phyloP scores from a whole-genome alignment of 2,329 filamentous ascomycete species.

The Scolecobasidium constrictum region DNA sequence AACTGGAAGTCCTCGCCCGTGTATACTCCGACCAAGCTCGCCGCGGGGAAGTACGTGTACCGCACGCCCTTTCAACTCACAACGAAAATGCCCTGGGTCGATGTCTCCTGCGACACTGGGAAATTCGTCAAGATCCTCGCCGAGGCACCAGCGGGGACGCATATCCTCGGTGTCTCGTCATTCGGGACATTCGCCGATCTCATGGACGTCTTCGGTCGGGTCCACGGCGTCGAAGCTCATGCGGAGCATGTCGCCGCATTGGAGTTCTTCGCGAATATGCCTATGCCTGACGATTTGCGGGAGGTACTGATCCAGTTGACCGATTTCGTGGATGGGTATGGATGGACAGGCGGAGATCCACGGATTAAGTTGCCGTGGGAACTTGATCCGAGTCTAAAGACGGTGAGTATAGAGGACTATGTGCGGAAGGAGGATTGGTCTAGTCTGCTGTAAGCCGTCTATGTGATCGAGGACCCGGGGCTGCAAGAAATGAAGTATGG shows the following conservation, averaged over 20 bases:
- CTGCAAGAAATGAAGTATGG: too few relatives aligned
- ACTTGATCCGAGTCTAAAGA: too few relatives aligned
- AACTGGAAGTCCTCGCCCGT: constrained; percentile 16
- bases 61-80: neutral
- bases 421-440: too few relatives aligned
- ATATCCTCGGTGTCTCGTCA: constrained; percentile 13
- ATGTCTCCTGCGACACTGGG: constrained; percentile 19
- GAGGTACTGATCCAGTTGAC: constrained; percentile 13
- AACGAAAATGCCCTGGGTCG: constrained; percentile 15
- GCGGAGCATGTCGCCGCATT: constrained; percentile 8
- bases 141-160: constrained; percentile 11
- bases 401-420: too few relatives aligned
- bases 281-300: constrained; percentile 14
- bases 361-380: too few relatives aligned
- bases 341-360: too few relatives aligned
- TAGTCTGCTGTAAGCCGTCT: too few relatives aligned
- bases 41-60: constrained; percentile 11
- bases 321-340: constrained; percentile 12
- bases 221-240: constrained; percentile 4
- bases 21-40: constrained; percentile 12
- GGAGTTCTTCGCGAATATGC: constrained; percentile 4
- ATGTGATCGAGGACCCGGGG: too few relatives aligned
- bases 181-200: constrained; percentile 11
- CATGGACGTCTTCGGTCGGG: constrained; percentile 12
- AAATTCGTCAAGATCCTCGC: constrained; percentile 19